Conservation (phyloP, 805 yeast species). For the Hanseniaspora vineae region DNA sequence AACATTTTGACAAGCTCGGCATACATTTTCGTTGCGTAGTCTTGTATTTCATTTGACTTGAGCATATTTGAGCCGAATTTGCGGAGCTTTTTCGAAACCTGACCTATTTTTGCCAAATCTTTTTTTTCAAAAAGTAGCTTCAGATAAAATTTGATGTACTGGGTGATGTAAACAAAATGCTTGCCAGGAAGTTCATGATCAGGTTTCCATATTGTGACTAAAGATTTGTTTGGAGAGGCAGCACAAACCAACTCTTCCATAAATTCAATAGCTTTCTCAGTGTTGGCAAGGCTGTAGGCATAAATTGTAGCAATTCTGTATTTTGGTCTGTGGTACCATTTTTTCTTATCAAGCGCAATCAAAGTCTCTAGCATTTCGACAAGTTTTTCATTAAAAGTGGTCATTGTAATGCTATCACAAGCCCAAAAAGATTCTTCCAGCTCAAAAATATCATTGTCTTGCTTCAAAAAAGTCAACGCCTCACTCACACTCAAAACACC, state of each 20-base stretch:
- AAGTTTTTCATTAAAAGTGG: slow-evolving; percentile 27
- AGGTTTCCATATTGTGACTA: slow-evolving; percentile 88
- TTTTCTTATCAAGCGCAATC: slow-evolving; percentile 54
- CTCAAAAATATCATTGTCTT: slow-evolving; percentile 23
- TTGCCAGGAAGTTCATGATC: slow-evolving; percentile 87
- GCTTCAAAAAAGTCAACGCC: slow-evolving; percentile 30
- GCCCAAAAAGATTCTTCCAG: slow-evolving; percentile 13
- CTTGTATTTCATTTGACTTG: slow-evolving; percentile 14
- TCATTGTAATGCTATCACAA: slow-evolving; percentile 9
- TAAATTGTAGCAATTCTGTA: slow-evolving; percentile 56
- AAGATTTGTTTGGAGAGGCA: slow-evolving; percentile 53
- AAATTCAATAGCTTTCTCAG: slow-evolving; percentile 44
- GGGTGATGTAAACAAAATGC: slow-evolving; percentile 66
- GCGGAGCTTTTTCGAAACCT: slow-evolving; percentile 61
- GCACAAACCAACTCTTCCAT: slow-evolving; percentile 52
- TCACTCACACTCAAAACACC: slow-evolving; percentile 23
- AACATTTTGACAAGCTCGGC: slow-evolving; percentile 11
- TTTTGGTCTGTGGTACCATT: slow-evolving; percentile 84
- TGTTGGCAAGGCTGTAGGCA: slow-evolving; percentile 40
- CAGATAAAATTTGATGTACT: slow-evolving; percentile 54
- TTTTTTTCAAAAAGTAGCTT: slow-evolving; percentile 37
- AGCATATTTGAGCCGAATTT: slow-evolving; percentile 69
- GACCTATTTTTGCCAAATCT: slow-evolving; percentile 47
- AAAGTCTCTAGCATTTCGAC: slow-evolving; percentile 36
- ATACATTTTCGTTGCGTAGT: slow-evolving; percentile 15